These are phyloP conservation scores for Datura wrightii DNA, from an alignment of 257 asterid species.

Conservation along the genomic window DNA sequence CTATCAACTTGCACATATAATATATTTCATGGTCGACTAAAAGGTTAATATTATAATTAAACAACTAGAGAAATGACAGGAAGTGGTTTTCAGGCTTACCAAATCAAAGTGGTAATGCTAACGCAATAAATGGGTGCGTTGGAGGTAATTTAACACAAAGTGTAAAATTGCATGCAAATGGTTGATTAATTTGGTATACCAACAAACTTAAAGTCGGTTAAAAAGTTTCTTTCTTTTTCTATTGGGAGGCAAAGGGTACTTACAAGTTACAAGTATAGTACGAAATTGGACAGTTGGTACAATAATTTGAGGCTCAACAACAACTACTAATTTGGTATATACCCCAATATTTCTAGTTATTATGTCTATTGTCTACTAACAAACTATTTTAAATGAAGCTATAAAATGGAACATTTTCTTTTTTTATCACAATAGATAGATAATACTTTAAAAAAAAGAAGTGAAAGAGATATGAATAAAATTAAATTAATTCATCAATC, in stretches of 20 bases:
- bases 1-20: not conserved
- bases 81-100: conserved; percentile 6
- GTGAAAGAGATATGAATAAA: not conserved
- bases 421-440: not conserved
- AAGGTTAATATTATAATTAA: not conserved
- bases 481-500: not conserved
- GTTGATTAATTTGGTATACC: not conserved
- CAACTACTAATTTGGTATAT: not conserved
- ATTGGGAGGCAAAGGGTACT: not conserved
- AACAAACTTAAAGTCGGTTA: not conserved
- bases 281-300: not conserved
- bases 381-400: not conserved
- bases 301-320: conserved; percentile 10
- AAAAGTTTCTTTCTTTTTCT: not conserved
- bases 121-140: not conserved
- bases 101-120: conserved; percentile 10
- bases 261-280: not conserved
- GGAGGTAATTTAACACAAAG: not conserved
- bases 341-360: not conserved
- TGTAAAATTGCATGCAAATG: not conserved
- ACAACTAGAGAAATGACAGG: not conserved
- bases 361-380: not conserved
- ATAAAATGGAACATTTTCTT: not conserved
- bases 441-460: too few relatives aligned
- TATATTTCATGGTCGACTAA: not conserved